phyloP scores from a whole-genome alignment of 73 alveolate species.

The Diophrys appendiculata region DNA sequence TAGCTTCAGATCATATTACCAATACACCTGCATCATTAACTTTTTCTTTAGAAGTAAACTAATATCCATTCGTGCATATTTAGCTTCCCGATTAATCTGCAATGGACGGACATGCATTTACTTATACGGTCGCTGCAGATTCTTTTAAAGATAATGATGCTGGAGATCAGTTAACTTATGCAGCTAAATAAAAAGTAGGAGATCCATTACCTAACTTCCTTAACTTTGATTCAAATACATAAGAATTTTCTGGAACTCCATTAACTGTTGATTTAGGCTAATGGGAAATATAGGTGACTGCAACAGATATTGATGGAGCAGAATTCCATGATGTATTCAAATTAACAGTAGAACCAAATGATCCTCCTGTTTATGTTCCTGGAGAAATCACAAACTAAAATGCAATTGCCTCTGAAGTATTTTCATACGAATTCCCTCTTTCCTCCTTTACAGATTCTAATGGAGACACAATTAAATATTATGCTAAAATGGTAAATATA shows the following conservation, averaged over 20 bases:
- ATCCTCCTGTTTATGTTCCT: not conserved
- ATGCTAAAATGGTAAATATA: no score
- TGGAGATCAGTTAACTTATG: no score
- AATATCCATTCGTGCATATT: not conserved
- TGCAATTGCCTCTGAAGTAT: not conserved
- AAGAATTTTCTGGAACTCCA: slow-evolving; percentile 2
- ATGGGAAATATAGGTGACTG: not conserved
- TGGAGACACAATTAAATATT: not conserved
- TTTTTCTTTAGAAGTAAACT: not conserved
- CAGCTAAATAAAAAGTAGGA: no score
- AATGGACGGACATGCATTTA: slow-evolving; percentile 8
- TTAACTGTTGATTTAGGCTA: not conserved
- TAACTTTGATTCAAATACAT: not conserved
- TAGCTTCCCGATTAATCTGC: not conserved
- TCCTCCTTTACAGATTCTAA: not conserved
- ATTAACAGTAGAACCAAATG: not conserved
- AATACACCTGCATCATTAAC: not conserved
- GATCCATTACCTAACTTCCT: no score
- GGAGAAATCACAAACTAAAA: not conserved
- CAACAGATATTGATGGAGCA: slow-evolving; percentile 1
- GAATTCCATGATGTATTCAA: not conserved
- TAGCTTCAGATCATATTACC: not conserved
- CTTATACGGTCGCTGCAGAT: not conserved
- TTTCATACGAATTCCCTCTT: not conserved
- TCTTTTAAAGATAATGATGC: slow-evolving; percentile 8